phyloP scores from a whole-genome alignment of 192 early-diverging fungal species.

The Podila verticillata region DNA sequence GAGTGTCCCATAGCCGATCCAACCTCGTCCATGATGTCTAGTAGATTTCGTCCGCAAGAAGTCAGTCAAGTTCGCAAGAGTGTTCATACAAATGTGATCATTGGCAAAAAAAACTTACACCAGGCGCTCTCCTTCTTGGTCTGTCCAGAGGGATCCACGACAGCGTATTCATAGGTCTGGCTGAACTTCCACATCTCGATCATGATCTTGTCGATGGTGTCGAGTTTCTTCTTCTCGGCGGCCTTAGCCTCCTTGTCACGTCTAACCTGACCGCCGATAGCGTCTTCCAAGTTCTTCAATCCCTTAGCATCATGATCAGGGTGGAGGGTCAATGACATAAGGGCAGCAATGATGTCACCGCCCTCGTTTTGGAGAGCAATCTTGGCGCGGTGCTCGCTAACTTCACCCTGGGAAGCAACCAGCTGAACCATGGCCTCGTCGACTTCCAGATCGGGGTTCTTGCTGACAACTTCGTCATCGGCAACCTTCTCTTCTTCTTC shows the following conservation, averaged over 20 bases:
- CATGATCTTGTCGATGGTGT: constrained; percentile 40
- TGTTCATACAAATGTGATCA: neutral
- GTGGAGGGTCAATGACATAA: constrained; percentile 59
- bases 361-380: constrained; percentile 61
- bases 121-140: constrained; percentile 58
- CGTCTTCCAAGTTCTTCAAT: constrained; percentile 50
- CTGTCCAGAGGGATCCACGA: constrained; percentile 55
- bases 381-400: constrained; percentile 63
- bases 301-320: constrained; percentile 52
- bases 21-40: constrained; percentile 66
- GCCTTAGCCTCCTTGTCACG: constrained; percentile 50
- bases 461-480: constrained; percentile 10
- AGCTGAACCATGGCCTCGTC: constrained; percentile 60
- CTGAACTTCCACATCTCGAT: constrained; percentile 58
- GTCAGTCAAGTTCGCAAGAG: neutral
- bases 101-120: constrained; percentile 42
- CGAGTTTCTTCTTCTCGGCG: constrained; percentile 41
- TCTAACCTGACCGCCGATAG: constrained; percentile 56
- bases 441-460: constrained; percentile 47
- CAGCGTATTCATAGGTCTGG: constrained; percentile 64
- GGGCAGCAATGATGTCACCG: constrained; percentile 70
- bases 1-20: constrained; percentile 72
- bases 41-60: neutral
- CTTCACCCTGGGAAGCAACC: constrained; percentile 67
- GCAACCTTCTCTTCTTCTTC: constrained; percentile 46